Conservation (phyloP, 306 rosid species). For the Gillenia trifoliata region DNA sequence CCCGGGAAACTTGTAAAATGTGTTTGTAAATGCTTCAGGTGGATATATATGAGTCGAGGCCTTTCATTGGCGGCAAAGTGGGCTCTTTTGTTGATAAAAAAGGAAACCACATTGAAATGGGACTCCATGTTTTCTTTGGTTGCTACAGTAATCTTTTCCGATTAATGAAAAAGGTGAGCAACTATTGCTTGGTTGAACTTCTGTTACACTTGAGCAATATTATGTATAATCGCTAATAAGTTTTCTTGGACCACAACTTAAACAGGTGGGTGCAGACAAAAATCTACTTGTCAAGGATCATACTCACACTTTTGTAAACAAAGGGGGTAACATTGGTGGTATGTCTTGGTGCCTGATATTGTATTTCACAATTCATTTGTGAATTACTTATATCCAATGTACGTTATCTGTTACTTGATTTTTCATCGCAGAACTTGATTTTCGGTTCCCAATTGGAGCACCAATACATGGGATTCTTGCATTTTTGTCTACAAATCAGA, state of each 20-base stretch:
- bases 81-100: slow-evolving; percentile 88
- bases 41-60: slow-evolving; percentile 86
- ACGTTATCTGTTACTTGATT: slow-evolving; percentile 21
- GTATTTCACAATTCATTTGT: not conserved
- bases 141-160: slow-evolving; percentile 97
- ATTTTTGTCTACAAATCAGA: slow-evolving; percentile 90
- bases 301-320: slow-evolving; percentile 90
- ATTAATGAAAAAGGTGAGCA: slow-evolving; percentile 82
- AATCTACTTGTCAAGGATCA: slow-evolving; percentile 96
- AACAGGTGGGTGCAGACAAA: slow-evolving; percentile 78
- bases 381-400: not conserved
- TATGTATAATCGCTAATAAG: not conserved
- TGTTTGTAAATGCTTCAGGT: slow-evolving; percentile 50
- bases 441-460: slow-evolving; percentile 90
- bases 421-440: slow-evolving; percentile 83
- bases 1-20: slow-evolving; percentile 1
- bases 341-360: slow-evolving; percentile 24
- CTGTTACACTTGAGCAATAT: not conserved
- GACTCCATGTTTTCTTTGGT: slow-evolving; percentile 95
- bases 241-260: slow-evolving; percentile 20
- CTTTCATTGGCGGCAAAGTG: slow-evolving; percentile 95
- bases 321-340: slow-evolving; percentile 98
- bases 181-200: slow-evolving; percentile 8
- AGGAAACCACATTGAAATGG: slow-evolving; percentile 99
- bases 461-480: slow-evolving; percentile 94